Evolutionary conservation across 2,329 filamentous ascomycete genomes (phyloP).

Genomic region (Penicillium digitatum): DNA sequence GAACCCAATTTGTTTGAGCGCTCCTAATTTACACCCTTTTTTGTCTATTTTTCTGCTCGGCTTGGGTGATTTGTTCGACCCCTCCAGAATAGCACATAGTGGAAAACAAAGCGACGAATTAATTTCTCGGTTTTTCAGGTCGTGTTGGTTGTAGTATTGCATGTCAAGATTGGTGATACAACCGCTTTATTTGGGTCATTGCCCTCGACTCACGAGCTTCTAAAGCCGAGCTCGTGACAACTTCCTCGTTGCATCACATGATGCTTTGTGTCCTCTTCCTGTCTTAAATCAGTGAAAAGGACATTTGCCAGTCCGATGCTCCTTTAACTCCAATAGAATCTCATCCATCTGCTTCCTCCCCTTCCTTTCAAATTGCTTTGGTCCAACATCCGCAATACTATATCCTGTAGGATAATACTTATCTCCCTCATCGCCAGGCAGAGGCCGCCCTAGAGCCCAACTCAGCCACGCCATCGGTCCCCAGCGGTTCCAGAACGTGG

Average conservation of each 20-base stretch:
- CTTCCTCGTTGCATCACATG: background rate
- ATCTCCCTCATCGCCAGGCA: conserved; percentile 48
- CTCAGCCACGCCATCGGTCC: conserved; percentile 54
- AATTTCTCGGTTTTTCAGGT: conserved; percentile 1
- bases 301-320: conserved; percentile 45
- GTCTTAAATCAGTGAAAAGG: conserved; percentile 50
- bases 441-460: conserved; percentile 43
- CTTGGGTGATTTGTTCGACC: conserved; percentile 15
- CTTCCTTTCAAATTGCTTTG: conserved; percentile 51
- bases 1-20: conserved; percentile 37
- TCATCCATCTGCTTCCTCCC: conserved; percentile 38
- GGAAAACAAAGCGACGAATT: conserved; percentile 30
- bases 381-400: conserved; percentile 57
- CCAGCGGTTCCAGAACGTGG: conserved; percentile 61
- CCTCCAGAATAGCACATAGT: conserved; percentile 34
- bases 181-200: background rate
- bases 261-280: too few relatives aligned
- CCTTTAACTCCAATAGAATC: conserved; percentile 45
- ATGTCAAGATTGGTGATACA: background rate
- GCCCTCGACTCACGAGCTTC: background rate
- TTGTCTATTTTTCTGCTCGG: conserved; percentile 34
- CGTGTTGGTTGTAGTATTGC: background rate
- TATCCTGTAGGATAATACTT: conserved; percentile 51
- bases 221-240: background rate
- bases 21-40: conserved; percentile 32